These are phyloP conservation scores for Gossypium stocksii DNA, from an alignment of 345 rosid genomes.

Conservation along the genomic window DNA sequence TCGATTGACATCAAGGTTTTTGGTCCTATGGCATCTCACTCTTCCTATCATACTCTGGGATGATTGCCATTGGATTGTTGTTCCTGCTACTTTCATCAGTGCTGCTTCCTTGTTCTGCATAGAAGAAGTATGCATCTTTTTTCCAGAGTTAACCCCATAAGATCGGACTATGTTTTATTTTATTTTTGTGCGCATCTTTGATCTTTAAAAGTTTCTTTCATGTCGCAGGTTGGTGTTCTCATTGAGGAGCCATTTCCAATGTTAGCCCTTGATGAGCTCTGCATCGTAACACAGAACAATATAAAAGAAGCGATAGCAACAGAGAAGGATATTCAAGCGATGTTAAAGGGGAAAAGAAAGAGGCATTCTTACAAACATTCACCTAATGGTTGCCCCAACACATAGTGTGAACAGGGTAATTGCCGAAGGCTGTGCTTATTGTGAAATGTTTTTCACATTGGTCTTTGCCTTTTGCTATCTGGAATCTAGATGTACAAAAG, in stretches of 20 bases:
- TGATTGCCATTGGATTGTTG: conserved; percentile 96
- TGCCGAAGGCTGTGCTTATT: neutral
- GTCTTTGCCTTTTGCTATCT: conserved; percentile 1
- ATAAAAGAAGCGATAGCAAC: conserved; percentile 56
- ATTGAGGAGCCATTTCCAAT: conserved; percentile 96
- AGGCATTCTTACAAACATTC: conserved; percentile 39
- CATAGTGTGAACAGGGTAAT: neutral
- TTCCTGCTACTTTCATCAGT: conserved; percentile 91
- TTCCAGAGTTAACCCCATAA: neutral
- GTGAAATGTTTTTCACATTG: neutral
- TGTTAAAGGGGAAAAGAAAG: conserved; percentile 42
- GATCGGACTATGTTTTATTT: neutral
- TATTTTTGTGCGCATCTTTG: neutral
- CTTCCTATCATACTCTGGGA: conserved; percentile 96
- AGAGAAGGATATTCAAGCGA: conserved; percentile 48
- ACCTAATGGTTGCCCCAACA: conserved; percentile 62
- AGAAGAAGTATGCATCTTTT: conserved; percentile 61
- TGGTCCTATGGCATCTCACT: conserved; percentile 92
- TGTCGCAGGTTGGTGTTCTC: conserved; percentile 81
- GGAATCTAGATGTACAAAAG: neutral
- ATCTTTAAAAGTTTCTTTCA: conserved; percentile 2
- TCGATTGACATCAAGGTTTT: conserved; percentile 87
- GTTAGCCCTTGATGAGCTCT: conserved; percentile 83
- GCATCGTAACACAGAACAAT: conserved; percentile 45
- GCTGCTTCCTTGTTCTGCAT: conserved; percentile 98